These are phyloP conservation scores for Fonsecaea erecta DNA, from an alignment of 2,329 filamentous ascomycete species.

Conservation along the genomic window DNA sequence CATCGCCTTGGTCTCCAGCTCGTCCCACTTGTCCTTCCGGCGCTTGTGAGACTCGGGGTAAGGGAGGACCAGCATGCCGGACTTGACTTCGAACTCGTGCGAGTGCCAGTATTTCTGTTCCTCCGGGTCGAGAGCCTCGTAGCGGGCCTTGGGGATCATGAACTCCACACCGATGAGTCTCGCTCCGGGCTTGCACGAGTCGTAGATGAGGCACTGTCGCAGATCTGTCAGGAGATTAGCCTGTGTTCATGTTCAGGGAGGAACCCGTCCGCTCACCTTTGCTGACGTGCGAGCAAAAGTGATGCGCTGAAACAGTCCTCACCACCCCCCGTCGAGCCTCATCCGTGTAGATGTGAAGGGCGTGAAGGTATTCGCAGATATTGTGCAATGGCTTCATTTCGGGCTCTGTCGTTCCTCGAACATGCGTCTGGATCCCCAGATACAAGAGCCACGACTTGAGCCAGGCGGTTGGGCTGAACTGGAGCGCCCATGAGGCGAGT, in stretches of 20 bases:
- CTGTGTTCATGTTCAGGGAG: background rate
- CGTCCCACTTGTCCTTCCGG: conserved; percentile 70
- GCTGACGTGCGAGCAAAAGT: conserved; percentile 81
- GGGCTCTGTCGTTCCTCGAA: conserved; percentile 39
- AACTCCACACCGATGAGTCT: conserved; percentile 81
- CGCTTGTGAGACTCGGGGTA: conserved; percentile 51
- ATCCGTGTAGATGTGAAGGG: conserved; percentile 81
- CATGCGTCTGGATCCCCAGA: conserved; percentile 35
- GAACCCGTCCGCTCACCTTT: conserved; percentile 51
- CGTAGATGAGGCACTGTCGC: conserved; percentile 84
- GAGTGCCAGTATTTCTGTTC: conserved; percentile 60
- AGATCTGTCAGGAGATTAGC: conserved; percentile 58
- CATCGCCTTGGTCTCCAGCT: conserved; percentile 80
- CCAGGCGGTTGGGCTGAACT: conserved; percentile 35
- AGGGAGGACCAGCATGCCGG: conserved; percentile 80
- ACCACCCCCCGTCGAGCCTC: conserved; percentile 57
- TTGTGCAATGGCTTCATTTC: conserved; percentile 71
- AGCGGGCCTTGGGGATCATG: conserved; percentile 76
- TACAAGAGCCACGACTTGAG: conserved; percentile 38
- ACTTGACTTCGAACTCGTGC: conserved; percentile 73
- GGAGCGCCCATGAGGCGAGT: conserved; percentile 30
- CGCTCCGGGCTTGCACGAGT: conserved; percentile 68
- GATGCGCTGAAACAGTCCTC: conserved; percentile 75
- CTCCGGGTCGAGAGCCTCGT: conserved; percentile 64
- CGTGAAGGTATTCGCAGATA: conserved; percentile 82